Evolutionary conservation across 352 stramenopile species (phyloP).

Genomic region (Globisporangium spiculum): DNA sequence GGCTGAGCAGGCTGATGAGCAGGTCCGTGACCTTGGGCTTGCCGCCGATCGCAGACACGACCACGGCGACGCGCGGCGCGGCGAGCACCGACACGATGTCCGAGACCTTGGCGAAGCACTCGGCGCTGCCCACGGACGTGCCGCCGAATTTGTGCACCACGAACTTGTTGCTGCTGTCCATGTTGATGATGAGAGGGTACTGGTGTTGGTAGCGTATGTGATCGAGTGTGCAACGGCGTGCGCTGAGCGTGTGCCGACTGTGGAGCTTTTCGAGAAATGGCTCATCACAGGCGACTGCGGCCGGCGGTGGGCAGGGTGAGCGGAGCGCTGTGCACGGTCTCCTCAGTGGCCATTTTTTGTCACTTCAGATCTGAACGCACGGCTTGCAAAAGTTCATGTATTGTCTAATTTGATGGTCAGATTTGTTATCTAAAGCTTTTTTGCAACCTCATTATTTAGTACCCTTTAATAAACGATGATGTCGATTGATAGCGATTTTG

Average conservation of each 20-base stretch:
- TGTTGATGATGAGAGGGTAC: neutral
- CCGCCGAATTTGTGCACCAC: constrained; percentile 98
- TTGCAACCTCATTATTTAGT: neutral
- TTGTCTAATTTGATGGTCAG: neutral
- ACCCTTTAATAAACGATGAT: neutral
- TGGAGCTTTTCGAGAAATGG: constrained; percentile 15
- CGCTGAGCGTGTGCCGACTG: neutral
- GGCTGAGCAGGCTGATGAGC: constrained; percentile 88
- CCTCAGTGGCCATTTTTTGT: constrained; percentile 11
- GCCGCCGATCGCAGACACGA: constrained; percentile 95
- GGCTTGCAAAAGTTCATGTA: neutral
- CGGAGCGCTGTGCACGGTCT: neutral
- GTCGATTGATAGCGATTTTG: neutral
- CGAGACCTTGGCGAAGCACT: constrained; percentile 87
- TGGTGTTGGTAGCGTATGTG: neutral
- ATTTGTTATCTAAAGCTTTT: neutral
- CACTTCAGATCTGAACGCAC: constrained; percentile 14
- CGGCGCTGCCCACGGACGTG: constrained; percentile 91
- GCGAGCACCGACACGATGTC: constrained; percentile 57
- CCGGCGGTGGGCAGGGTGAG: neutral
- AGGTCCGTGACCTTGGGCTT: constrained; percentile 97
- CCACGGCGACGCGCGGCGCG: constrained; percentile 68
- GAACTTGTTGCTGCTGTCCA: constrained; percentile 42
- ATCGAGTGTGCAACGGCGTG: neutral
- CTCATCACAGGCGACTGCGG: neutral